Percentiles rank a stretch among this genome's conserved stretches.
Evolutionary conservation across 1,284 basidiomycete genomes (phyloP).

Genomic region (Chondrostereum purpureum): DNA sequence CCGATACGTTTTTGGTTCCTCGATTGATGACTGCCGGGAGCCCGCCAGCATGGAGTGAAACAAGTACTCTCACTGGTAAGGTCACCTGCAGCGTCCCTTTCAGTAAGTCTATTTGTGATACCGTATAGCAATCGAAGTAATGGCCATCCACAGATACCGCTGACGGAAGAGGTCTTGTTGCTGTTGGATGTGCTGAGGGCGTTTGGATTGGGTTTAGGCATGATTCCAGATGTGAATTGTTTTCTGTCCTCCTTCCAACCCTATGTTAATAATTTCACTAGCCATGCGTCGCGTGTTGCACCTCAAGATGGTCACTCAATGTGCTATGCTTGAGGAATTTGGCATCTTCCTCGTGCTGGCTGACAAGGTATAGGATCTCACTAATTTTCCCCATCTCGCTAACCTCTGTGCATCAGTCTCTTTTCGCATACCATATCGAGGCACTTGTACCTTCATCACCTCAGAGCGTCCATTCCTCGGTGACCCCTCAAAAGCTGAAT

Average conservation of each 20-base stretch:
- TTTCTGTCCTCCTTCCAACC: conserved; percentile 1
- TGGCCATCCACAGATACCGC: conserved; percentile 42
- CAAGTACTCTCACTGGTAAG: conserved; percentile 75
- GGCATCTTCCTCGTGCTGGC: conserved; percentile 84
- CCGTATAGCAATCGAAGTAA: not conserved
- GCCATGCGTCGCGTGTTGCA: conserved; percentile 80
- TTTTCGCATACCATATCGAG: conserved; percentile 33
- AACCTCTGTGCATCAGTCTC: conserved; percentile 33
- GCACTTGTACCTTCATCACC: conserved; percentile 71
- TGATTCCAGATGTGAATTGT: conserved; percentile 64
- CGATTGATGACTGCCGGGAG: conserved; percentile 42
- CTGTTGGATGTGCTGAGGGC: conserved; percentile 82
- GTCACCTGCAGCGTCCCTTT: conserved; percentile 94
- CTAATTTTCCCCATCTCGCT: not conserved
- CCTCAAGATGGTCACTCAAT: conserved; percentile 77
- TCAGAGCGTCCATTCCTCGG: conserved; percentile 50
- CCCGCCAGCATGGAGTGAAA: conserved; percentile 58
- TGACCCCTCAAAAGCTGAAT: conserved; percentile 80
- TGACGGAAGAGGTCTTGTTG: conserved; percentile 69
- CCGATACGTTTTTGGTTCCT: conserved; percentile 78
- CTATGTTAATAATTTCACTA: conserved; percentile 18
- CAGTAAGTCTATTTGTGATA: conserved; percentile 45
- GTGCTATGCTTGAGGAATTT: conserved; percentile 81
- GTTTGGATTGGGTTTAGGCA: conserved; percentile 85
- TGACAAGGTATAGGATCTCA: conserved; percentile 48